These are phyloP conservation scores for Chenopodium berlandieri DNA, from an alignment of 148 eudicot genomes.

Conservation along the genomic window DNA sequence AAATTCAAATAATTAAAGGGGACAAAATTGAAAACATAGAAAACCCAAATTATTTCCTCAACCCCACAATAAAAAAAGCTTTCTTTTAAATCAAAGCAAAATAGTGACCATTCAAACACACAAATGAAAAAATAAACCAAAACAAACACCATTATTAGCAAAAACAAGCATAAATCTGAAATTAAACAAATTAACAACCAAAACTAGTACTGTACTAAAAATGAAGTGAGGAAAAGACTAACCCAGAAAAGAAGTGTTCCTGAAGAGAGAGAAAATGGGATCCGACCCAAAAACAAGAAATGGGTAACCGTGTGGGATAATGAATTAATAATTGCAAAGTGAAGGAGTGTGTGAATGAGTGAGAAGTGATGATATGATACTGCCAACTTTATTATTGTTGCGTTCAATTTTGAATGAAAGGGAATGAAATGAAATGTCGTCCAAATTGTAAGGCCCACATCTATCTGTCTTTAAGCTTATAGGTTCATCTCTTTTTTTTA, in stretches of 20 bases:
- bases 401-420: constrained; percentile 6
- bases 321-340: constrained; percentile 7
- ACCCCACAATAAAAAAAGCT: background rate
- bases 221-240: background rate
- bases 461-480: constrained; percentile 7
- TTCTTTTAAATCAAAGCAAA: background rate
- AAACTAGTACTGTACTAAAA: background rate
- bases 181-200: background rate
- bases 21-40: background rate
- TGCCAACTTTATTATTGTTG: constrained; percentile 9
- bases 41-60: background rate
- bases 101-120: background rate
- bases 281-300: background rate
- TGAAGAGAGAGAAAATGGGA: constrained; percentile 8
- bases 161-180: constrained; percentile 6
- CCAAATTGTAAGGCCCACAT: background rate
- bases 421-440: constrained; percentile 16
- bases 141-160: background rate
- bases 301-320: background rate
- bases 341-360: background rate
- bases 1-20: background rate
- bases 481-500: background rate
- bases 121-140: background rate
- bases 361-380: background rate
- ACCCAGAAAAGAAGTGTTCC: background rate